phyloP scores from a whole-genome alignment of 345 rosid genomes.

The Laguncularia racemosa region DNA sequence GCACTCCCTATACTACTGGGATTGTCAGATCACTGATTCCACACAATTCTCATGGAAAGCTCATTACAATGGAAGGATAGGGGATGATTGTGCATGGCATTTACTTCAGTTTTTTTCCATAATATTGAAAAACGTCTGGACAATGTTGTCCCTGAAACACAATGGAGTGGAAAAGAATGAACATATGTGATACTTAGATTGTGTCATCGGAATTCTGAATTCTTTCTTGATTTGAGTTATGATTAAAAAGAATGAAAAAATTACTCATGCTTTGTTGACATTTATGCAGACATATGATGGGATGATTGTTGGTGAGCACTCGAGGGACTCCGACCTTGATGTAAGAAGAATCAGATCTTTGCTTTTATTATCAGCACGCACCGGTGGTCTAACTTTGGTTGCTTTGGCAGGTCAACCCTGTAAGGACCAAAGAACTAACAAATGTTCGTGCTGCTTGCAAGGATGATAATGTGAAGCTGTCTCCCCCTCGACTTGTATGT shows the following conservation, averaged over 20 bases:
- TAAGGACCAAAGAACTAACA: constrained; percentile 69
- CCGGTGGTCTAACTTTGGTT: too few relatives aligned
- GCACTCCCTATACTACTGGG: too few relatives aligned
- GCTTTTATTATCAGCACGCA: background rate
- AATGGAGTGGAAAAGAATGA: too few relatives aligned
- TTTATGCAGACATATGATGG: constrained; percentile 87
- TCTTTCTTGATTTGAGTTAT: background rate
- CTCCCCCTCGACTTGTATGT: constrained; percentile 90
- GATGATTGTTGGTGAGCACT: constrained; percentile 96
- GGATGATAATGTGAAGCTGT: constrained; percentile 82
- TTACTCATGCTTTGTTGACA: constrained; percentile 11
- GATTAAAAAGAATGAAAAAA: background rate
- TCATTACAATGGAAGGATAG: too few relatives aligned
- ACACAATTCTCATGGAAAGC: too few relatives aligned
- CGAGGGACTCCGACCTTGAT: constrained; percentile 93
- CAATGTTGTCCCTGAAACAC: too few relatives aligned
- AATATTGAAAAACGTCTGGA: too few relatives aligned
- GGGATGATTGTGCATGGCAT: too few relatives aligned
- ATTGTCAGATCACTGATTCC: too few relatives aligned
- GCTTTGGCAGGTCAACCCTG: constrained; percentile 70
- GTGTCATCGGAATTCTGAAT: background rate
- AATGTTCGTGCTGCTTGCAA: constrained; percentile 78
- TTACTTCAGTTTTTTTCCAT: too few relatives aligned
- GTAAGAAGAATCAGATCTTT: constrained; percentile 39
- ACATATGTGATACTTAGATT: too few relatives aligned